Conservation (phyloP, 139 green algal species). For the Closterium sp. region DNA sequence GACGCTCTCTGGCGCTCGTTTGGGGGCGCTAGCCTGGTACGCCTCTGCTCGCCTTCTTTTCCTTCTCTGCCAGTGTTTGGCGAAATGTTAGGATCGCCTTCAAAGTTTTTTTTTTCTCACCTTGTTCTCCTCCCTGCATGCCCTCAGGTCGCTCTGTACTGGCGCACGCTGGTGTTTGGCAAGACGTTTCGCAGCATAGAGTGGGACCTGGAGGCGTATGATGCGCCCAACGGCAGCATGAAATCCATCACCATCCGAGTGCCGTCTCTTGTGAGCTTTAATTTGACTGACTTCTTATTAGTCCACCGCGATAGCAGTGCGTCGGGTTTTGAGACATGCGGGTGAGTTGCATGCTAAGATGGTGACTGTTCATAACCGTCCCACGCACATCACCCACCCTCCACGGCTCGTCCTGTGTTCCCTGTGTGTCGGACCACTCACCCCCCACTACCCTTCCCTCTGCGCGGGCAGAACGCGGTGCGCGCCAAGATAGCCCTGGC, state of each 20-base stretch:
- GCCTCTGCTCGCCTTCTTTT: background rate
- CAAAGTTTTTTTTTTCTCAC: background rate
- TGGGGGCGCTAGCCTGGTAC: constrained; percentile 24
- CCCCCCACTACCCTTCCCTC: background rate
- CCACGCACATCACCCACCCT: no score
- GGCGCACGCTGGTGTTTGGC: constrained; percentile 30
- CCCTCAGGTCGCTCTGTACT: constrained; percentile 27
- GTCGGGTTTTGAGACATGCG: background rate
- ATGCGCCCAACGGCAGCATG: constrained; percentile 27
- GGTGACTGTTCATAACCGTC: no score
- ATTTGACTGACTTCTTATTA: background rate
- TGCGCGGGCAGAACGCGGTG: constrained; percentile 2
- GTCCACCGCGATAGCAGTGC: background rate
- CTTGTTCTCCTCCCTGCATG: background rate
- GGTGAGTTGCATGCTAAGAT: no score
- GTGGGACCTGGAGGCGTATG: constrained; percentile 10
- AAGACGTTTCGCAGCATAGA: constrained; percentile 25
- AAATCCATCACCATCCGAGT: constrained; percentile 32
- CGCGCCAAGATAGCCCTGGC: constrained; percentile 13
- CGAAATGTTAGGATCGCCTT: background rate
- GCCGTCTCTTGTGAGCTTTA: constrained; percentile 10
- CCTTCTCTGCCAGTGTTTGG: background rate
- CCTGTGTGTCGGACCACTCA: background rate
- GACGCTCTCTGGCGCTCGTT: constrained; percentile 30
- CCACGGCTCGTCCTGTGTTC: no score